Evolutionary conservation across 495 filamentous ascomycete species (phyloP).

Genomic region (Diplogelasinospora grovesii): DNA sequence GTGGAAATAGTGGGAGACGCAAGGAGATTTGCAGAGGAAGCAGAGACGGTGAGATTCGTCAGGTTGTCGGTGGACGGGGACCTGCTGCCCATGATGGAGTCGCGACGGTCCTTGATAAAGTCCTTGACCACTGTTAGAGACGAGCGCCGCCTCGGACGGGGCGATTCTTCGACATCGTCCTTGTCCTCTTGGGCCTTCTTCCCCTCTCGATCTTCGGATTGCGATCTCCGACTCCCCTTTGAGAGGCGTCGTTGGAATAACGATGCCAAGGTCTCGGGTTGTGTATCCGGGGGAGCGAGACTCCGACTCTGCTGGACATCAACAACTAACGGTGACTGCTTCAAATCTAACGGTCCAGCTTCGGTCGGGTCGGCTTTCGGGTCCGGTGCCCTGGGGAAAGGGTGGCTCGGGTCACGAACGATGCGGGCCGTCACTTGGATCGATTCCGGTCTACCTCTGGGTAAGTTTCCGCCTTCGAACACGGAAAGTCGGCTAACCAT

Average conservation of each 20-base stretch:
- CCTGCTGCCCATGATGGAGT: conserved; percentile 27
- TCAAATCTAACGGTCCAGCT: conserved; percentile 50
- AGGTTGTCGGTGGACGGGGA: conserved; percentile 37
- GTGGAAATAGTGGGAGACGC: conserved; percentile 19
- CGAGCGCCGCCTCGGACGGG: conserved; percentile 32
- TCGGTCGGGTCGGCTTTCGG: conserved; percentile 29
- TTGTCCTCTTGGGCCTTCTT: conserved; percentile 15
- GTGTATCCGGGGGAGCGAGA: conserved; percentile 10
- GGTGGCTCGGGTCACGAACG: conserved; percentile 50
- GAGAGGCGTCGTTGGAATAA: conserved; percentile 34
- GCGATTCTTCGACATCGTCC: conserved; percentile 18
- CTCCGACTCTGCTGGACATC: conserved; percentile 51
- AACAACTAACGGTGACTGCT: conserved; percentile 65
- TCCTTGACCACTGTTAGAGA: conserved; percentile 47
- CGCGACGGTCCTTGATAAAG: conserved; percentile 45
- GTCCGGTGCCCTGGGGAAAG: conserved; percentile 41
- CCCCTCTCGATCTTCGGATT: conserved; percentile 23
- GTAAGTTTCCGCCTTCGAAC: conserved; percentile 36
- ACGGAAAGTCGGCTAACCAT: conserved; percentile 41
- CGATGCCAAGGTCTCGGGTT: conserved; percentile 14
- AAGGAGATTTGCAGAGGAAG: conserved; percentile 13
- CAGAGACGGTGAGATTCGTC: conserved; percentile 18
- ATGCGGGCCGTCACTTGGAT: conserved; percentile 79
- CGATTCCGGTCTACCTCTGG: conserved; percentile 52
- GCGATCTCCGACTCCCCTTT: conserved; percentile 17